Percentiles rank a stretch among this genome's conserved stretches.
phyloP scores from a whole-genome alignment of 116 monocot genomes.

The Dioscorea cayenensis region DNA sequence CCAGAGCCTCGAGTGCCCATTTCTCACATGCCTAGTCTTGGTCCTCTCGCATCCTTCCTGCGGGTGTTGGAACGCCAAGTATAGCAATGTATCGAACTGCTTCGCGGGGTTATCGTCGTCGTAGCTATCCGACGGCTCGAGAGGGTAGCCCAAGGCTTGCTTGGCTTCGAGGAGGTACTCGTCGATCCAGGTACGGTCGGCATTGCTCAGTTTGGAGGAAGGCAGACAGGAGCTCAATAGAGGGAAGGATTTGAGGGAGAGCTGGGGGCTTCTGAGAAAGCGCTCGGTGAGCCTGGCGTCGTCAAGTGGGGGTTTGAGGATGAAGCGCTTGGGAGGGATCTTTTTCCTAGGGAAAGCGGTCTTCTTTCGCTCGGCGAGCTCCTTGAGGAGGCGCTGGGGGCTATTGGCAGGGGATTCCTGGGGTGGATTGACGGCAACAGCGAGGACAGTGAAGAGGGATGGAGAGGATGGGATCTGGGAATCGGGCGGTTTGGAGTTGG shows the following conservation, averaged over 20 bases:
- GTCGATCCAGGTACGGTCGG: conserved; percentile 83
- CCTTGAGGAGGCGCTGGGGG: conserved; percentile 73
- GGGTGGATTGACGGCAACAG: conserved; percentile 24
- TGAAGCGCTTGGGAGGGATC: conserved; percentile 72
- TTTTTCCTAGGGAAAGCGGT: conserved; percentile 59
- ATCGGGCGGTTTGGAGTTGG: conserved; percentile 11
- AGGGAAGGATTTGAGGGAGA: conserved; percentile 84
- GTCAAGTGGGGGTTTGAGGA: conserved; percentile 88
- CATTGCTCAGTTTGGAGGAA: conserved; percentile 52
- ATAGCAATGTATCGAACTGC: conserved; percentile 81
- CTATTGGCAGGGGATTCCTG: conserved; percentile 51
- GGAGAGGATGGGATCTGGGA: conserved; percentile 10
- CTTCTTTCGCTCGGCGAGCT: conserved; percentile 88
- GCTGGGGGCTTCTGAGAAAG: conserved; percentile 85
- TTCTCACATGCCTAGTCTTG: conserved; percentile 65
- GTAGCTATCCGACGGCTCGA: conserved; percentile 55
- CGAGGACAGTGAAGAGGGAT: conserved; percentile 1
- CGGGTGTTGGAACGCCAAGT: conserved; percentile 81
- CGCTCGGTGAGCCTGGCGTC: conserved; percentile 61
- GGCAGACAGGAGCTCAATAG: conserved; percentile 85
- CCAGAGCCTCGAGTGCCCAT: conserved; percentile 82
- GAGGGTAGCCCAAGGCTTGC: conserved; percentile 85
- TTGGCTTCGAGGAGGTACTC: conserved; percentile 98
- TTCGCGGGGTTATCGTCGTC: conserved; percentile 71
- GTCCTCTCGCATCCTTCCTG: conserved; percentile 48